Base-by-base conservation (phyloP, 345 rosid species). In the Tarenaya hassleriana region DNA sequence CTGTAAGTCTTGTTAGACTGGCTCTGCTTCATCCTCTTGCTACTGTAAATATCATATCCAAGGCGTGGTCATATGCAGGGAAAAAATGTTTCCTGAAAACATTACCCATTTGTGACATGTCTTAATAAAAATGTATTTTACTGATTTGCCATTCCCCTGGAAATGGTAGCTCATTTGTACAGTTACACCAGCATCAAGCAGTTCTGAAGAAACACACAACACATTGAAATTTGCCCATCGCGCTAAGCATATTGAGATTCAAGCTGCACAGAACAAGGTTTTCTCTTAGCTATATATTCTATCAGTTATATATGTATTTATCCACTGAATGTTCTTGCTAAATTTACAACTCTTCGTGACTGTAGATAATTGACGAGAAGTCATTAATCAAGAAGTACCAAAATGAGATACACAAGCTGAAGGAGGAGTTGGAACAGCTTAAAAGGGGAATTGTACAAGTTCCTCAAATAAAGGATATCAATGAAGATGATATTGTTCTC, bases 171-270 rank as follows among this genome's bases (percentile, higher is more conserved):
- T 92, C 64, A 88, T 92, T 69, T 92, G 98, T 75, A 92, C 95
- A 12, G 88, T 92, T 54, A 92, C 98, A 62, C 98, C 98, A 53
- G 81, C 98, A 37, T 85, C 91, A 50, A 88, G 97, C 72, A 92
- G 73, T 73, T 78, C 87, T 1, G 99, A 94, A 73, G 99, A 94
- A 80, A 88, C 99, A 31, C 97, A 94, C 56, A 94, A 94, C 74
- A 94, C 99, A 33, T 67, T 94, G 67, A 94, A 94, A 74, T 94
- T 94, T 70, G 99, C 99, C 35, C 99, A 88, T 68, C 99, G 95
- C 68, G 86, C 95, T 50, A 94, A 94, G 57, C 99, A 94, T 64
- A 94, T 94, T 71, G 99, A 94, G 76, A 86, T 94, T 65, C 94
- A 75, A 75, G 94, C 95, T 20, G 78, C 85, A 58, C 95, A 79